A percentile compares a stretch with the other conserved stretches of the same genome.
These are phyloP conservation scores for Lactarius trivialis DNA, from an alignment of 768 basidiomycete genomes.

Conservation along the genomic window DNA sequence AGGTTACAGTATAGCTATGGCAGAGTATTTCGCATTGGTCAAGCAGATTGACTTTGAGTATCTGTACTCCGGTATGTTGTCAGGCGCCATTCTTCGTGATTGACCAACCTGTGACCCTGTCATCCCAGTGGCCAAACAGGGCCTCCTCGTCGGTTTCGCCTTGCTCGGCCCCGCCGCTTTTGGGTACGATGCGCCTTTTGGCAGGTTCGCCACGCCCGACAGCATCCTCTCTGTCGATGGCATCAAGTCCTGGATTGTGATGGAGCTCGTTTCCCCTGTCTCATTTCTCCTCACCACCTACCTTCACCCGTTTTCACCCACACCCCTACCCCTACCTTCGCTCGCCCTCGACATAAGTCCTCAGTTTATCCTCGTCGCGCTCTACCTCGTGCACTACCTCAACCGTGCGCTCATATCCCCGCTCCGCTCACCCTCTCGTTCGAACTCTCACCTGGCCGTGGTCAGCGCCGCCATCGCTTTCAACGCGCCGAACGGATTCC, in stretches of 20 bases:
- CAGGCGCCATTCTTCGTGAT: not conserved
- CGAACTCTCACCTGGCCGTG: conserved; percentile 65
- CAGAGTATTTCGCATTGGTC: conserved; percentile 5
- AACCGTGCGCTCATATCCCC: conserved; percentile 81
- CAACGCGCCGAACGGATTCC: conserved; percentile 66
- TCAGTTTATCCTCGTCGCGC: conserved; percentile 39
- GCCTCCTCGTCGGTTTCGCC: conserved; percentile 10
- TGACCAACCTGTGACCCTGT: not conserved
- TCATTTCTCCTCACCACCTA: conserved; percentile 46
- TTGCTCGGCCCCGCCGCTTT: conserved; percentile 34
- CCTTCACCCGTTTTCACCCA: conserved; percentile 41
- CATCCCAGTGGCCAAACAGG: conserved; percentile 13
- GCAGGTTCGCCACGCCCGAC: conserved; percentile 55
- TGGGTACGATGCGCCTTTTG: conserved; percentile 71
- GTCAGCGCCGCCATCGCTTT: conserved; percentile 49
- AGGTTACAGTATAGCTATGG: not conserved
- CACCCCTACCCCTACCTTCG: conserved; percentile 29
- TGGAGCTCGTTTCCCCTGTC: conserved; percentile 64
- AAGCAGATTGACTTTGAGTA: conserved; percentile 16
- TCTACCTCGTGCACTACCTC: conserved; percentile 71
- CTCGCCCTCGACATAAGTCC: conserved; percentile 28
- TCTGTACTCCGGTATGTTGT: conserved; percentile 14
- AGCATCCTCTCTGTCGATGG: conserved; percentile 50
- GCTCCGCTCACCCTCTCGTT: conserved; percentile 71
- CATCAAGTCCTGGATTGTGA: conserved; percentile 61